Evolutionary conservation across 1,284 basidiomycete species (phyloP), one percentile per base, ranked within the genome.

Genomic region (Sutorius eximius): DNA sequence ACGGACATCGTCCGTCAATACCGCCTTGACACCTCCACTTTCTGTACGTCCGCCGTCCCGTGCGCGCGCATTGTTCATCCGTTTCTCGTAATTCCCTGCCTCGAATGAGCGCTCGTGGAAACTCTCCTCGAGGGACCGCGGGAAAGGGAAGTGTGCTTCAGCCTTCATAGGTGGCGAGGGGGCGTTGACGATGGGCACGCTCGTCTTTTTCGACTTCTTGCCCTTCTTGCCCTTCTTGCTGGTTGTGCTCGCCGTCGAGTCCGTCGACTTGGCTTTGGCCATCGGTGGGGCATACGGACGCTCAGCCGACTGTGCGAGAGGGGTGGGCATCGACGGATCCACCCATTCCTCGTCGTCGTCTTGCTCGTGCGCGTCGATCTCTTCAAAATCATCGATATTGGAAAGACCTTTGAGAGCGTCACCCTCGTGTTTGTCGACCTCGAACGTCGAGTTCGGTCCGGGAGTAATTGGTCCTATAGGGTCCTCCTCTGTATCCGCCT

Each of bases 1-100:
- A 16, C 55, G 56, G 30, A 55, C 53, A 33, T 67, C 61, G 9
- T 79, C 80, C 37, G 79, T 77, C 66, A 85, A 70, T 45, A 89
- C 77, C 16, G 85, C 87, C 62, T 82, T 84, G 24, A 91, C 87
- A 22, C 88, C 88, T 3, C 88, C 89, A 64, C 88, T 91, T 74
- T 89, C 86, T 57, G 89, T 91, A 62, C 89, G 75, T 38, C 88
- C 88, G 5, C 89, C 89, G 70, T 91, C 87, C 54, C 87, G 76
- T 40, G 83, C 89, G 40, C 85, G 80, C 40, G 82, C 79, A 15
- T 79, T 85, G 64, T 88, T 83, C 83, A 90, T 78, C 43, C 74
- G 73, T 58, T 71, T 75, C 60, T 71, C 64, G 51, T 69, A 66
- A 51, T 82, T 63, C 76, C 65, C 68, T 65, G 65, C 58, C 61